Evolutionary conservation across 202 grass and related monocot species (phyloP).

Genomic region (Schoenoplectus triqueter): DNA sequence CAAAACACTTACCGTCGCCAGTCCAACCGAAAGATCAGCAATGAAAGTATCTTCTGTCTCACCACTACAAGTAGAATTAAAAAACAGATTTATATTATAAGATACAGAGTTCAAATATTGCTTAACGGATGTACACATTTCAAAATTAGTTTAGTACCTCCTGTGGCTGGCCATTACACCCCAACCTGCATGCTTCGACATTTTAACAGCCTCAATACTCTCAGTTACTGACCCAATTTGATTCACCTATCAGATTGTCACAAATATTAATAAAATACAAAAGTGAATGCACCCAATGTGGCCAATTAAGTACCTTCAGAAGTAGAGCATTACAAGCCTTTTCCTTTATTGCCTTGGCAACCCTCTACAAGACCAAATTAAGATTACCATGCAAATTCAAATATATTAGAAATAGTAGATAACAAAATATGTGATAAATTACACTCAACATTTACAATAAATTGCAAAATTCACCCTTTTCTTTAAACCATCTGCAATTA

Average conservation of each 20-base stretch:
- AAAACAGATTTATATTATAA: neutral
- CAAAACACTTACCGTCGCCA: slow-evolving; percentile 62
- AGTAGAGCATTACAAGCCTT: slow-evolving; percentile 96
- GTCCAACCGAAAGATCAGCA: slow-evolving; percentile 79
- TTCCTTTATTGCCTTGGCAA: slow-evolving; percentile 85
- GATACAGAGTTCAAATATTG: too few species aligned
- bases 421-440: neutral
- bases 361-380: slow-evolving; percentile 55
- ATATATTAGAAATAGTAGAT: neutral
- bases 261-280: neutral
- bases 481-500: too few species aligned
- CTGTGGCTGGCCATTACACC: slow-evolving; percentile 90
- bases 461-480: neutral
- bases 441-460: too few species aligned
- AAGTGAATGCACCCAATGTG: neutral
- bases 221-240: slow-evolving; percentile 90
- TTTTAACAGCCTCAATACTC: slow-evolving; percentile 85
- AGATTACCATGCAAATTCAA: neutral
- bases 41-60: slow-evolving; percentile 94
- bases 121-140: neutral
- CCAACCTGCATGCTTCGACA: slow-evolving; percentile 82
- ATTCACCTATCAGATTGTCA: slow-evolving; percentile 58
- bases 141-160: slow-evolving; percentile 46
- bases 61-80: slow-evolving; percentile 53
- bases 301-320: slow-evolving; percentile 59